Conservation (phyloP, 1,284 basidiomycete genomes). For the Pyrrhoderma noxium region DNA sequence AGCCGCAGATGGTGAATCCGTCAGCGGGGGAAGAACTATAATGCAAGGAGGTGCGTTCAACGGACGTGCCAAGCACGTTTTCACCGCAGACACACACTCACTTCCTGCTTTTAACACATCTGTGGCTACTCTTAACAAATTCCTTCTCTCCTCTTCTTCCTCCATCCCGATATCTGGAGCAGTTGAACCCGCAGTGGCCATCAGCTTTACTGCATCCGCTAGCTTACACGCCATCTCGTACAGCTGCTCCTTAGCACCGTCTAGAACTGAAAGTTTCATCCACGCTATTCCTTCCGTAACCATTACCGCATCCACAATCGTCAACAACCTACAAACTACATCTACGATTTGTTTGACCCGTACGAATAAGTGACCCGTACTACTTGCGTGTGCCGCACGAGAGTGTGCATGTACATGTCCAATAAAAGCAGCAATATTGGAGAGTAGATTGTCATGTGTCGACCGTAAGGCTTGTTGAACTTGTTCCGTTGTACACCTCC, state of each 20-base stretch:
- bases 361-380: slow-evolving; percentile 90
- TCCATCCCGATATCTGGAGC: slow-evolving; percentile 34
- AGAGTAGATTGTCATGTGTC: slow-evolving; percentile 86
- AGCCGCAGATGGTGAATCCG: slow-evolving; percentile 29
- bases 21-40: slow-evolving; percentile 48
- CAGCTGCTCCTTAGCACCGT: slow-evolving; percentile 70
- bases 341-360: slow-evolving; percentile 91
- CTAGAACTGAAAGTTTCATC: slow-evolving; percentile 52
- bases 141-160: slow-evolving; percentile 77
- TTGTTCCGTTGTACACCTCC: slow-evolving; percentile 56
- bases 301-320: slow-evolving; percentile 87
- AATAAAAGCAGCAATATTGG: slow-evolving; percentile 94
- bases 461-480: slow-evolving; percentile 63
- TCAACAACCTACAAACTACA: slow-evolving; percentile 83
- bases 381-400: slow-evolving; percentile 81
- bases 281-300: slow-evolving; percentile 56
- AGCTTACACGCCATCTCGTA: slow-evolving; percentile 83
- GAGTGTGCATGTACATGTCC: slow-evolving; percentile 94
- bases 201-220: slow-evolving; percentile 76
- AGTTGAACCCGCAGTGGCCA: slow-evolving; percentile 40
- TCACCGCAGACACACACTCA: slow-evolving; percentile 83
- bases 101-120: slow-evolving; percentile 79
- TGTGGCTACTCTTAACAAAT: slow-evolving; percentile 77
- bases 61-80: slow-evolving; percentile 63
- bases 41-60: slow-evolving; percentile 55